Evolutionary conservation across 768 basidiomycete genomes (phyloP).

Genomic region (Termitomyces sp.): DNA sequence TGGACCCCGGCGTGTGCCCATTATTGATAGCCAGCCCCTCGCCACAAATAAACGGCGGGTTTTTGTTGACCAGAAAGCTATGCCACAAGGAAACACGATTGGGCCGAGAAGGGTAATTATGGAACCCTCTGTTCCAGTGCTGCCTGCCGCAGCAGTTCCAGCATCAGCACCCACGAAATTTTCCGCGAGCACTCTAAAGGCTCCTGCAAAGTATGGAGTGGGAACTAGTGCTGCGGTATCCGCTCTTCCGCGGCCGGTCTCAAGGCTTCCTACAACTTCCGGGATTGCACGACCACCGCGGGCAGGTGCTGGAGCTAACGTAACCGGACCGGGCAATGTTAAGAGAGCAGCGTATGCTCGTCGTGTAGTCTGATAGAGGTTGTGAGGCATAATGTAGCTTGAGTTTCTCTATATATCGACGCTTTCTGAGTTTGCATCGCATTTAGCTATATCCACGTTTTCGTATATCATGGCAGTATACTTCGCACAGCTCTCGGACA

Average conservation of each 20-base stretch:
- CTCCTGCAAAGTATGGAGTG: slow-evolving; percentile 9
- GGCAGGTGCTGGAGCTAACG: neutral
- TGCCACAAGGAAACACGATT: neutral
- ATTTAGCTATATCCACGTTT: slow-evolving; percentile 5
- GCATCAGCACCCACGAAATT: slow-evolving; percentile 3
- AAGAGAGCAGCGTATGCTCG: slow-evolving; percentile 4
- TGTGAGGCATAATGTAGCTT: neutral
- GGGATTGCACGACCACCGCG: slow-evolving; percentile 9
- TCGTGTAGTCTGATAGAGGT: slow-evolving; percentile 7
- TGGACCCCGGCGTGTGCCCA: slow-evolving; percentile 33
- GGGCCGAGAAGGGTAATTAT: slow-evolving; percentile 15
- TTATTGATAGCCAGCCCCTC: slow-evolving; percentile 11
- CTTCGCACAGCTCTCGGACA: neutral
- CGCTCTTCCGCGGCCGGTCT: slow-evolving; percentile 15
- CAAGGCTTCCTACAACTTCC: slow-evolving; percentile 10
- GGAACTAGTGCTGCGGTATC: slow-evolving; percentile 6
- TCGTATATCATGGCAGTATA: slow-evolving; percentile 9
- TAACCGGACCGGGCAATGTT: neutral
- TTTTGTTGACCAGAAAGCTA: neutral
- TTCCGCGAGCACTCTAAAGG: slow-evolving; percentile 10
- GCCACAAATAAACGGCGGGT: neutral
- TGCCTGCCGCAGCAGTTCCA: slow-evolving; percentile 1
- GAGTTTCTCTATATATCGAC: neutral
- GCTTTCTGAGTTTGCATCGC: slow-evolving; percentile 1
- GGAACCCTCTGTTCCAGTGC: slow-evolving; percentile 3